These are phyloP conservation scores for Gentiana macrophylla DNA, from an alignment of 257 asterid species.

Conservation along the genomic window DNA sequence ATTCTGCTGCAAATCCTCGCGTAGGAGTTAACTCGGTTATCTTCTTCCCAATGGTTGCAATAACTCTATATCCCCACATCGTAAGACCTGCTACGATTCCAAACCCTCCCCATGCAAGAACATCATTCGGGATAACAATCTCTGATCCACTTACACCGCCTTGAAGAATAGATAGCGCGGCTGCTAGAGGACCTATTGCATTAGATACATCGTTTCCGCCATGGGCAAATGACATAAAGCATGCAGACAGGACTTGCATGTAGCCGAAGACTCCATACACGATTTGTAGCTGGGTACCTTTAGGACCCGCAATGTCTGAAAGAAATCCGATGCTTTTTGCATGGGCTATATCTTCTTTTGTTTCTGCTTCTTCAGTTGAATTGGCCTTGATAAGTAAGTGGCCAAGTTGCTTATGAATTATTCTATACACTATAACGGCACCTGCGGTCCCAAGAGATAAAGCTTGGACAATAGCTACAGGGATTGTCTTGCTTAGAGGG, in stretches of 20 bases:
- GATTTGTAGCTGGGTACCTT: slow-evolving; percentile 70
- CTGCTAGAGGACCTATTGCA: slow-evolving; percentile 88
- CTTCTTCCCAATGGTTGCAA: slow-evolving; percentile 87
- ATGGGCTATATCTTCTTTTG: slow-evolving; percentile 26
- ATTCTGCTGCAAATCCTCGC: slow-evolving; percentile 90
- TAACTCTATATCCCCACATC: slow-evolving; percentile 89
- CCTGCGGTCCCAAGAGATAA: slow-evolving; percentile 54
- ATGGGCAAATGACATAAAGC: slow-evolving; percentile 97
- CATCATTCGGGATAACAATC: slow-evolving; percentile 68
- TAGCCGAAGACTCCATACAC: slow-evolving; percentile 91
- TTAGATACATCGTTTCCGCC: slow-evolving; percentile 98
- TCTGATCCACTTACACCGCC: slow-evolving; percentile 53
- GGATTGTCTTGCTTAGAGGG: slow-evolving; percentile 54
- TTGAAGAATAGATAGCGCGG: slow-evolving; percentile 76
- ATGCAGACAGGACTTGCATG: slow-evolving; percentile 85
- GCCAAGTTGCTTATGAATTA: slow-evolving; percentile 68
- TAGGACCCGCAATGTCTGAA: slow-evolving; percentile 90
- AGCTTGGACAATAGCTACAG: slow-evolving; percentile 50
- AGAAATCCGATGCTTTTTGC: slow-evolving; percentile 45
- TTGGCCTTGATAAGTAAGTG: slow-evolving; percentile 60
- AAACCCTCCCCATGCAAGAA: slow-evolving; percentile 94
- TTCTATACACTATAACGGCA: slow-evolving; percentile 47
- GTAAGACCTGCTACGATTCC: slow-evolving; percentile 87
- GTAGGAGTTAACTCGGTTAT: slow-evolving; percentile 89
- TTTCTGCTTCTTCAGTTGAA: slow-evolving; percentile 18